Conservation (phyloP, 257 asterid species). For the Nicotiana paniculata region DNA sequence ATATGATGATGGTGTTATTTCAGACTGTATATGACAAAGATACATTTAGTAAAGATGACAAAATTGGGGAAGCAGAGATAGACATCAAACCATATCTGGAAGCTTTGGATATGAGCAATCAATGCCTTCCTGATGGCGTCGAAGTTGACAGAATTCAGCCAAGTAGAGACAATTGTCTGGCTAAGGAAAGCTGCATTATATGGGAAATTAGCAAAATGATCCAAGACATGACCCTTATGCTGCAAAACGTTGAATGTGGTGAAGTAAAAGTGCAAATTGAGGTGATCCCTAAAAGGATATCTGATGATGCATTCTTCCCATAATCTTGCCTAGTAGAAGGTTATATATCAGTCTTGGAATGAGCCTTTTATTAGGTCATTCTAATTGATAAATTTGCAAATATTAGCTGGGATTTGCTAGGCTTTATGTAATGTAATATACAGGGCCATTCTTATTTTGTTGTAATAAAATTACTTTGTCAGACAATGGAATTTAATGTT, state of each 20-base stretch:
- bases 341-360: not conserved
- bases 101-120: constrained; percentile 41
- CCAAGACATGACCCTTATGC: constrained; percentile 58
- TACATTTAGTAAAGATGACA: constrained; percentile 70
- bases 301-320: not conserved
- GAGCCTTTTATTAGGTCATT: not conserved
- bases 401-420: not conserved
- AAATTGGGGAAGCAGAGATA: constrained; percentile 62
- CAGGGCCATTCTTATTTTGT: not conserved
- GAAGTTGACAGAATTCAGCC: constrained; percentile 57
- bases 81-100: constrained; percentile 47
- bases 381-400: not conserved
- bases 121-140: constrained; percentile 50
- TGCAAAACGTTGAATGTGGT: constrained; percentile 61
- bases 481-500: not conserved
- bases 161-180: constrained; percentile 36
- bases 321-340: not conserved
- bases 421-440: not conserved
- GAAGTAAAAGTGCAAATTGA: constrained; percentile 61
- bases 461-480: not conserved
- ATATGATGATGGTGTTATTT: not conserved
- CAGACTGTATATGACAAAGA: constrained; percentile 74
- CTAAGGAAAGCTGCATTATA: constrained; percentile 51
- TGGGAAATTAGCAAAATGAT: constrained; percentile 66
- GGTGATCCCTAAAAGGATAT: constrained; percentile 5